phyloP scores from a whole-genome alignment of 1,284 basidiomycete genomes.

The Filobasidium uniguttulatum region DNA sequence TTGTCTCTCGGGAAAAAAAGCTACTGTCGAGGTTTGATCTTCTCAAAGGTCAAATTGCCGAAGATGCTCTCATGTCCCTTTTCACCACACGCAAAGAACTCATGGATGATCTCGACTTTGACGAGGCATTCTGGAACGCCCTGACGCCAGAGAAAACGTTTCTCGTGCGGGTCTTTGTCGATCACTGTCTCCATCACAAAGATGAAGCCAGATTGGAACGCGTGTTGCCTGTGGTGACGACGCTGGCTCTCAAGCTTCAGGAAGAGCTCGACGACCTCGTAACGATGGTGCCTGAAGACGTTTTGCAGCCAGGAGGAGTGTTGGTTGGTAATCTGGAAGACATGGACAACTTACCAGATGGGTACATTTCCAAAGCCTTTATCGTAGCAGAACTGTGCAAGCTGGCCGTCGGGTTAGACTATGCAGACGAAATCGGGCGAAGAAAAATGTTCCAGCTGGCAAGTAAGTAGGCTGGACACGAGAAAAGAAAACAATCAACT shows the following conservation, averaged over 20 bases:
- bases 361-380: constrained; percentile 45
- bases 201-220: constrained; percentile 58
- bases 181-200: constrained; percentile 55
- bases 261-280: constrained; percentile 60
- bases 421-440: constrained; percentile 85
- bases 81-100: constrained; percentile 50
- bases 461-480: constrained; percentile 49
- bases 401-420: constrained; percentile 73
- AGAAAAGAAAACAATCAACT: no score
- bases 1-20: constrained; percentile 21
- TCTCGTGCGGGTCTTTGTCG: constrained; percentile 69
- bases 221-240: constrained; percentile 74
- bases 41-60: constrained; percentile 45
- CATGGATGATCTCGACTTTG: constrained; percentile 55
- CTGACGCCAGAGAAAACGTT: constrained; percentile 72
- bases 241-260: constrained; percentile 75
- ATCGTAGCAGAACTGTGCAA: constrained; percentile 68
- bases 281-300: constrained; percentile 21
- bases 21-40: constrained; percentile 56
- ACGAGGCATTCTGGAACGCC: constrained; percentile 59
- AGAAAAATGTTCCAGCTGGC: constrained; percentile 81
- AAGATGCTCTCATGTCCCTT: constrained; percentile 52
- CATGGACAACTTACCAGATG: constrained; percentile 40
- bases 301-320: constrained; percentile 38
- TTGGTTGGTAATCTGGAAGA: constrained; percentile 29